Base-by-base conservation (phyloP, 768 basidiomycete species). In the Tricholoma sp. region DNA sequence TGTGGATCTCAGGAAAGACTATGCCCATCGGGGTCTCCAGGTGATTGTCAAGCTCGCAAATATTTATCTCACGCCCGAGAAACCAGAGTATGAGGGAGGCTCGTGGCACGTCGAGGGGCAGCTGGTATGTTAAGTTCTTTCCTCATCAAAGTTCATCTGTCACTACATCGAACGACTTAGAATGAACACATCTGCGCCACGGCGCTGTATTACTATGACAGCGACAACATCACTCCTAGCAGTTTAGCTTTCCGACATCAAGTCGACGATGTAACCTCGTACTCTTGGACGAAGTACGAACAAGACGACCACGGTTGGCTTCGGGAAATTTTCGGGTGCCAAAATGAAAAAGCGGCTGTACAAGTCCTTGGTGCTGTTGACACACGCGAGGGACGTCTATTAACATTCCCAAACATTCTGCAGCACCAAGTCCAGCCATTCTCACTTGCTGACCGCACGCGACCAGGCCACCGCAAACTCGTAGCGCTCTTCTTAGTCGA, bases 31-130 rank as follows among this genome's bases (percentile, higher is more conserved):
- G 10, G 63, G 63, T 0, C 52, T 69, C 11, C 71, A 74, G 55
- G 61, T 71, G 6, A 72, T 73, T 41, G 69, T 69, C 52, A 74
- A 72, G 58, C 57, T 73, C 2, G 68, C 68, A 4, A 69, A 66
- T 31, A 70, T 73, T 50, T 65, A 69, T 52, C 58, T 75, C 19
- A 74, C 71, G 0, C 75, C 75, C 19, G 71, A 74, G 22, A 67
- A 71, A 50, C 74, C 74, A 1, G 57, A 64, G 5, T 76, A 74
- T 60, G 55, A 54, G 0, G 73, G 74, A 9, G 73, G 75, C 7
- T 61, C 63, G 7, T 76, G 75, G 74, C 74, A 74, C 50, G 66
- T 75, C 53, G 75, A 76, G 61, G 75, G 71, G 5, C 59, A 61
- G 54, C 57, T 71, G 41, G 58, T 63, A 19, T 6, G 54, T 55